These are phyloP conservation scores for Cruciata laevipes DNA, from an alignment of 257 asterid genomes.

Conservation along the genomic window DNA sequence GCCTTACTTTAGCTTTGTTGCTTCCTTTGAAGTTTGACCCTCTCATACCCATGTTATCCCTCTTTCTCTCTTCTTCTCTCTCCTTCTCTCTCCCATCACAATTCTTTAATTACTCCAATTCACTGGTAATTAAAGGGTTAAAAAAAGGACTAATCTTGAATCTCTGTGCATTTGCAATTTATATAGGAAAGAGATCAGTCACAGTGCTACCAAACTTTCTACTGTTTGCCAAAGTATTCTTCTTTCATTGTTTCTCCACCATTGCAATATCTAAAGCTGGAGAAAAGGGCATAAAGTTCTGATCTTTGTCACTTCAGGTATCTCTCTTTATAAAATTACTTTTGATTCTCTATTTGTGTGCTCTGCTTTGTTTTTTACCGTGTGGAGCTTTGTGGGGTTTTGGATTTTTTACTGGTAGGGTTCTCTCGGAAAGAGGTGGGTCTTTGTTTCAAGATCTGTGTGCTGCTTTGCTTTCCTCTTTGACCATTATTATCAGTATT, in stretches of 20 bases:
- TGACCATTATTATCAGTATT: constrained; percentile 36
- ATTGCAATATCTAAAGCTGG: constrained; percentile 24
- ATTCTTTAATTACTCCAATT: constrained; percentile 9
- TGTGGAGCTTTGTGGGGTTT: constrained; percentile 53
- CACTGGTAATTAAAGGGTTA: background rate
- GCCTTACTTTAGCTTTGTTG: constrained; percentile 34
- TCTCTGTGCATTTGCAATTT: background rate
- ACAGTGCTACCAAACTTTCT: constrained; percentile 26
- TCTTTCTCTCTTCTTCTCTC: constrained; percentile 2
- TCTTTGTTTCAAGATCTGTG: constrained; percentile 64
- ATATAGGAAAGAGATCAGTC: constrained; percentile 5
- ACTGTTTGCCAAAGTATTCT: constrained; percentile 24
- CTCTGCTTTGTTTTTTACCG: constrained; percentile 29
- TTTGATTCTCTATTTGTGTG: constrained; percentile 31
- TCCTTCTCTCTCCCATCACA: constrained; percentile 10
- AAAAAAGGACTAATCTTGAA: background rate
- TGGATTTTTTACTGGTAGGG: constrained; percentile 49
- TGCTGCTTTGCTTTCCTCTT: constrained; percentile 52
- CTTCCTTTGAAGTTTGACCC: constrained; percentile 29
- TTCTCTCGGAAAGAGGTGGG: constrained; percentile 50
- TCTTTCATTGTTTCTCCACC: constrained; percentile 17
- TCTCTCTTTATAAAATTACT: constrained; percentile 37
- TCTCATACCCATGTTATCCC: constrained; percentile 2
- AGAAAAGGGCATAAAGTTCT: constrained; percentile 36
- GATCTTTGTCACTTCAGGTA: constrained; percentile 59